Base-by-base conservation (phyloP, 2,329 filamentous ascomycete genomes). In the Dothidotthia symphoricarpi region DNA sequence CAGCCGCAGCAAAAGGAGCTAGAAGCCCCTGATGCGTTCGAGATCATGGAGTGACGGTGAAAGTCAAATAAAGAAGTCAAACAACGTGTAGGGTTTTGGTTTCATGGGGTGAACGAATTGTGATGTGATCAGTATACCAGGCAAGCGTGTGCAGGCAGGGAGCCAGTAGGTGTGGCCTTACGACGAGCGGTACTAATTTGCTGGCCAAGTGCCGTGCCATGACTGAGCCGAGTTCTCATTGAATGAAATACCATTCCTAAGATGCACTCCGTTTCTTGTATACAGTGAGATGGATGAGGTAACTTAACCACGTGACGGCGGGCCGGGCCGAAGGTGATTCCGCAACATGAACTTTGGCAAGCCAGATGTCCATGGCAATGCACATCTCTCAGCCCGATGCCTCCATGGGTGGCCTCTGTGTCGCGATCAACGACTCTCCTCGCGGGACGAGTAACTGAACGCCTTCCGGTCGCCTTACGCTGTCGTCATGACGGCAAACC, bases 391-490 rank as follows among this genome's bases (percentile, higher is more conserved):
- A 57, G 57, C 57, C 57, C 57, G 53, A 70, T 70, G 67, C 67
- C 66, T 69, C 65, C 57, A 65, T 68, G 67, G 63, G 58, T 62
- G 58, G 54, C 58, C 43, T 59, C 54, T 44, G 60, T 55, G 57
- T 54, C 54, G 57, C 64, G 61, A 55, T 47, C 51, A 46, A 52
- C 51, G 41, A 49, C 45, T 30, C 40, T 56, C 36, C 49, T 51
- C 42, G 54, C 48, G 35, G 43, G 46, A 43, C 50, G 49, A 53
- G 45, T 51, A 41, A 55, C 59, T 55, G 57, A 58, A 36, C 48
- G 50, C 24, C 41, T 55, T 32, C 45, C 49, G 24, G 39, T 43
- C 47, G 46, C 53, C 45, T 44, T 46, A 38, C 51, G 42, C 47
- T 59, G 46, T 47, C 57, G 47, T 44, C 45, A 55, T 64, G 59